Percentiles rank a stretch among this genome's conserved stretches.
phyloP scores from a whole-genome alignment of 306 rosid species.

The Phaseolus lunatus region DNA sequence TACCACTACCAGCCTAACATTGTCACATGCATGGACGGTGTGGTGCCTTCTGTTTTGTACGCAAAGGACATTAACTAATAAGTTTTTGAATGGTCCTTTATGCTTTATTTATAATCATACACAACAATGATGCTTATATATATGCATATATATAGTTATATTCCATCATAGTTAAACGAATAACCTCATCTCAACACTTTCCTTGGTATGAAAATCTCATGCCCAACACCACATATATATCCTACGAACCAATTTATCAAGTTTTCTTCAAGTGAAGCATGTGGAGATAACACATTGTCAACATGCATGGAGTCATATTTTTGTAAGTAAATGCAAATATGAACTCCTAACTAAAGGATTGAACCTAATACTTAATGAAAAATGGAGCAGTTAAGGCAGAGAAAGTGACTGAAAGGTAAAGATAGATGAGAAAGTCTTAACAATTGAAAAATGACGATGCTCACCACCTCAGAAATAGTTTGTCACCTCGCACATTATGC shows the following conservation, averaged over 20 bases:
- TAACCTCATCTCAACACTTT: constrained; percentile 41
- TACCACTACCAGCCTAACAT: constrained; percentile 18
- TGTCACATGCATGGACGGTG: constrained; percentile 9
- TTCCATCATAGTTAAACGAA: constrained; percentile 36
- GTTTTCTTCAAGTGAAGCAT: neutral
- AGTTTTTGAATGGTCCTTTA: neutral
- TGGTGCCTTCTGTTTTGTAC: constrained; percentile 46
- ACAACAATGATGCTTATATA: constrained; percentile 24
- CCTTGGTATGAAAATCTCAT: constrained; percentile 18
- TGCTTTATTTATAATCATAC: constrained; percentile 21
- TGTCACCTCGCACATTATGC: constrained; percentile 45
- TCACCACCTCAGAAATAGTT: constrained; percentile 43
- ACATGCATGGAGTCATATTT: constrained; percentile 16
- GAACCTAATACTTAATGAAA: neutral
- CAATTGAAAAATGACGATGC: constrained; percentile 39
- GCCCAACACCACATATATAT: neutral
- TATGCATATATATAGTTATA: neutral
- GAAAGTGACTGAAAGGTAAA: constrained; percentile 33
- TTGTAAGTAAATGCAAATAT: neutral
- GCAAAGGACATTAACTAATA: constrained; percentile 28
- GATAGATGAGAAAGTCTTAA: neutral
- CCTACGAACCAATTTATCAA: constrained; percentile 5
- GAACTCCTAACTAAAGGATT: constrained; percentile 11
- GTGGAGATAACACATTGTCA: neutral
- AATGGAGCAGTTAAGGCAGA: constrained; percentile 15